Base-by-base conservation (phyloP, 805 yeast species). In the Saturnispora halmiae region DNA sequence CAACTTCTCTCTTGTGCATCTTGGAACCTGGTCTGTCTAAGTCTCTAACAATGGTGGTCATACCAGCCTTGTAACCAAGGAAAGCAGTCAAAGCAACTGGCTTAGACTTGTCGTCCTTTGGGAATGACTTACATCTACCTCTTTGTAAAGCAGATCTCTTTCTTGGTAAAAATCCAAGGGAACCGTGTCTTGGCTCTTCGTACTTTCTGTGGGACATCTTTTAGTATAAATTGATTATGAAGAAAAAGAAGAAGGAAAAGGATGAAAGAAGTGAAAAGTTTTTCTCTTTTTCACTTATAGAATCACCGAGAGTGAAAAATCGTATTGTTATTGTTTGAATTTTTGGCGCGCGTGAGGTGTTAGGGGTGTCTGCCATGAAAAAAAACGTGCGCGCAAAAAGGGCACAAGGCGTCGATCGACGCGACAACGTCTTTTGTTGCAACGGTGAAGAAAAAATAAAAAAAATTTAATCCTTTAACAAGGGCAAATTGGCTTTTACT, bases 151-250 rank as follows among this genome's bases (percentile, higher is more conserved):
- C 80, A 67, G 97, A 87, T 80, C 98, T 87, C 96, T 92, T 92
- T 81, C 96, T 87, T 82, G 99, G 98, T 64, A 82, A 78, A 95
- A 87, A 92, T 67, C 97, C 98, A 70, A 92, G 78, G 72, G 95
- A 90, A 74, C 99, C 99, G 88, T 92, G 97, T 79, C 99, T 87
- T 79, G 99, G 99, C 63, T 92, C 94, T 85, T 92, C 97, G 92
- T 67, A 92, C 82, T 92, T 92, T 83, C 99, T 86, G 92, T 92
- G 99, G 71, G 98, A 92, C 99, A 92, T 92, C 51, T 61, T 51
- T 16, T 8, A 10, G 16, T 16, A 18, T 22, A 10, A 39, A 39
- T 39, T 39, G 42, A 39, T 39, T 39, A 39, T 39, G 18, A 32
- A 19, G 31, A 34, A 34, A 9, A 26, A 27, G 22, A 24, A 19